Evolutionary conservation across 2,329 filamentous ascomycete genomes (phyloP).

Genomic region (Cladosporium sp.): DNA sequence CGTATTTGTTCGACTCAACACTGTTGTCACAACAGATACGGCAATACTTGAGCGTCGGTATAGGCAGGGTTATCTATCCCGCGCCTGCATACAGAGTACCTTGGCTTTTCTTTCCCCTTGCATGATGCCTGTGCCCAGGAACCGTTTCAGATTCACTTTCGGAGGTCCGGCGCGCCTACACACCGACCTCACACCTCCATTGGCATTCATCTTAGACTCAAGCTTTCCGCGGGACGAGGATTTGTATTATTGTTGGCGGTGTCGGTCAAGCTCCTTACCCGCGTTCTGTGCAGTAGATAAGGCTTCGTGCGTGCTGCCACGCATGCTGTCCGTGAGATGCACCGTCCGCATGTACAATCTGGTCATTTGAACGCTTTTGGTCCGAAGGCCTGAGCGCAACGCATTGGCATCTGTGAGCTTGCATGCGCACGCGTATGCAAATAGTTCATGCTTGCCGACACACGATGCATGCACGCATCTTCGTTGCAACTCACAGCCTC

Average conservation of each 20-base stretch:
- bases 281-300: neutral
- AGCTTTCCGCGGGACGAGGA: neutral
- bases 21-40: neutral
- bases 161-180: constrained; percentile 3
- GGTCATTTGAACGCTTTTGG: neutral
- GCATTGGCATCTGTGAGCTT: neutral
- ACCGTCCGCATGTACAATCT: neutral
- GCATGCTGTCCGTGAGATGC: neutral
- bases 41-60: constrained; percentile 1
- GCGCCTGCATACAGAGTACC: neutral
- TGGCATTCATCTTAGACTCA: neutral
- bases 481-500: neutral
- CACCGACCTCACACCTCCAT: constrained; percentile 9
- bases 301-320: neutral
- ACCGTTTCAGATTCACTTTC: constrained; percentile 2
- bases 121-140: constrained; percentile 11
- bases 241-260: neutral
- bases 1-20: neutral
- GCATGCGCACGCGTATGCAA: neutral
- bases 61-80: constrained; percentile 11
- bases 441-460: neutral
- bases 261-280: neutral
- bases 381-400: neutral
- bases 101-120: constrained; percentile 9
- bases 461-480: neutral